Evolutionary conservation across 495 filamentous ascomycete species (phyloP), one percentile per base, ranked within the genome.

Genomic region (Daldinia bambusicola): DNA sequence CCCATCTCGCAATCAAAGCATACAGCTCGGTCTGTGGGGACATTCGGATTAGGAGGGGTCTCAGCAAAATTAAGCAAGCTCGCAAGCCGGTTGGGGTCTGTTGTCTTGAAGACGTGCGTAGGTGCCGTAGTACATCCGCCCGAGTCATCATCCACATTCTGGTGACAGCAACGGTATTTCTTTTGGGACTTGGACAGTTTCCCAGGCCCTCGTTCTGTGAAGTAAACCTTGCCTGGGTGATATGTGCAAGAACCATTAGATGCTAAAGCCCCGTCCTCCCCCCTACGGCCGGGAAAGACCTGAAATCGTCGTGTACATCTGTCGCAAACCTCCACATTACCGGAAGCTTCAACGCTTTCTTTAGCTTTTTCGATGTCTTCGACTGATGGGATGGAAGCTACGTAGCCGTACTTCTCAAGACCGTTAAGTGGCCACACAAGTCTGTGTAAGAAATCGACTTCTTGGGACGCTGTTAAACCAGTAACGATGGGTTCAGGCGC

Each of bases 1-100:
- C 92, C 92, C 95, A 99, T 99, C 75, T 99, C 95, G 75, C 96
- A 97, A 77, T 99, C 95, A 70, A 99, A 90, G 72, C 88, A 90
- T 13, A 98, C 87, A 2, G 89, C 84, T 32, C 80, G 74, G 41
- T 83, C 77, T 22, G 70, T 72, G 9, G 78, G 78, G 6, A 74
- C 78, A 4, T 81, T 72, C 9, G 82, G 79, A 55, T 92, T 90
- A 14, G 76, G 65, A 0, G 94, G 93, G 2, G 96, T 98, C 66
- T 86, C 76, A 58, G 87, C 84, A 75, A 97, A 99, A 38, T 92
- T 93, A 66, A 94, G 84, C 7, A 94, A 79, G 0, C 89, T 81
- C 1, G 93, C 92, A 43, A 99, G 83, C 13, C 93, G 84, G 65
- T 93, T 93, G 0, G 85, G 77, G 52, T 93, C 89, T 3, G 86